Evolutionary conservation across 306 rosid species (phyloP), one percentile per base, ranked within the genome.

Genomic region (Hylodesmum podocarpum): DNA sequence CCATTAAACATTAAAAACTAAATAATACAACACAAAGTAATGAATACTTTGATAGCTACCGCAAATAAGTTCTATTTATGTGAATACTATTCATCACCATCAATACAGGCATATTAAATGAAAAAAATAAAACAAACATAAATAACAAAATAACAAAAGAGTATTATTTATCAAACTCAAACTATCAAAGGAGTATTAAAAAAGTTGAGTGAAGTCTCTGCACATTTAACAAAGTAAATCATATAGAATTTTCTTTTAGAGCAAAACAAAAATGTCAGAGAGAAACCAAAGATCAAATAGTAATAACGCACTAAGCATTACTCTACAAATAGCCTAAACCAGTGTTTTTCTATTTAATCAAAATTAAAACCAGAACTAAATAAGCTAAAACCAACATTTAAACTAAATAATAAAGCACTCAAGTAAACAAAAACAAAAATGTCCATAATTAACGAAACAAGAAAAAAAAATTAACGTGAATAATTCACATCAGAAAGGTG

Each of bases 401-500:
- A 70, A n/a, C 63, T 24, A 70, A 33, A 8, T 4, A 33, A 8
- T 4, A 70, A 25, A 19, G 7, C 3, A 37, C 72, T 9, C 25
- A 18, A 19, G 7, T 14, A 53, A 15, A 46, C 8, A 8, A 16
- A 22, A 27, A 47, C 0, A 5, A 27, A 8, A 58, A 44, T 49
- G 16, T 21, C 37, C 29, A 25, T 1, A 44, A 41, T 29, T 7
- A 46, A 65, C 1, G 41, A 59, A 59, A 33, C 69, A 47, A 65
- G n/a, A n/a, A n/a, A n/a, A n/a, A n/a, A n/a, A n/a, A n/a, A n/a
- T n/a, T n/a, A n/a, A n/a, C n/a, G n/a, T n/a, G n/a, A n/a, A n/a
- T n/a, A 70, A 51, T 70, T 71, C 31, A 25, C 33, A 21, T 86
- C 79, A 88, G 77, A 73, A 88, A 29, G 89, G 89, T 10, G 86